Base-by-base conservation (phyloP, 2,329 filamentous ascomycete genomes). In the Fusarium phyllophilum region DNA sequence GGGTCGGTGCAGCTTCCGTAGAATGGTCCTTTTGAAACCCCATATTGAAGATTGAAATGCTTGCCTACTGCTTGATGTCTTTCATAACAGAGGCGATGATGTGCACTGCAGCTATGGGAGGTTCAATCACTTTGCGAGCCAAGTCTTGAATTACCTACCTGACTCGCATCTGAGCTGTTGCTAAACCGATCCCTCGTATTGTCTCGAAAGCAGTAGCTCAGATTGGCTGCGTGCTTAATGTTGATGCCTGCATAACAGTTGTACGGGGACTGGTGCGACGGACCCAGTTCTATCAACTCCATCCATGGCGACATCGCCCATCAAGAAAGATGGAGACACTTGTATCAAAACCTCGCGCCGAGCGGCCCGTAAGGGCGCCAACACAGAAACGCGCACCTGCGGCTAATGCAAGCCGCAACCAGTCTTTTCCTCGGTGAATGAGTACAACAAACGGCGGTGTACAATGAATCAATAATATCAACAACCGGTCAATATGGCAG, bases 391-490 rank as follows among this genome's bases (percentile, higher is more conserved):
- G 73, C 57, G 52, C 69, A 56, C 58, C 44, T 63, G 54, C 70
- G 54, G 55, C 72, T 78, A 78, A 75, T 77, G 76, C 74, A 78
- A 74, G 75, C 66, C 68, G 45, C 45, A 48, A 42, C 44, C 69
- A 71, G 54, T 54, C 54, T n/a, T 62, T 41, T 33, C 68, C 45
- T 62, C n/a, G 33, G 41, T 31, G 44, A 46, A 64, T 48, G 42
- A 62, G 72, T 57, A 44, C 44, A 57, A 70, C 70, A 78, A 78
- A 78, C 72, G 62, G 76, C 76, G 76, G 76, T 78, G 75, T 75
- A 78, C 68, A 60, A 29, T 41, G 5, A 9, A 22, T 57, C 36
- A 51, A 52, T 15, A 59, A 56, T 57, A 74, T 72, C 62, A 56
- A 48, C 31, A 49, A 60, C 63, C 71, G 63, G 71, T 75, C 65